Evolutionary conservation across 2,329 filamentous ascomycete species (phyloP), one percentile per base, ranked within the genome.

Genomic region (Colletotrichum liaoningense): DNA sequence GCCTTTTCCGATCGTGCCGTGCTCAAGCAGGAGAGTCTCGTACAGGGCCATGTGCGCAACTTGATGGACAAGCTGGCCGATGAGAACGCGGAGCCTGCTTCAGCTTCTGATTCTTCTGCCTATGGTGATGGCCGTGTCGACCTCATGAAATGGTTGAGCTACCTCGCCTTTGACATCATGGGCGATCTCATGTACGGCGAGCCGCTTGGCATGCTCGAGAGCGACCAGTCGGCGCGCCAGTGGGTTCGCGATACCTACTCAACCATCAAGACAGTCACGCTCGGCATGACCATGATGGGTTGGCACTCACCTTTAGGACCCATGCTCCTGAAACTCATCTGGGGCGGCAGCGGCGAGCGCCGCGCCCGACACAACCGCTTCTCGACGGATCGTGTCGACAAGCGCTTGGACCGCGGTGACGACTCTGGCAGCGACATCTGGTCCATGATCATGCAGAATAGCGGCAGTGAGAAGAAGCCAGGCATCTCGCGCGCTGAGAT

Each of bases 141-240:
- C 46, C 68, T 78, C 26, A 67, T 82, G 28, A 75, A 78, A 54
- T 38, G 74, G 19, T 59, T 70, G 6, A 77, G 77, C 59, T 80
- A 67, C 55, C 72, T 76, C 22, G 79, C 80, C 1, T 81, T 81
- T 59, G 80, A 81, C 63, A 74, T 81, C 26, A 79, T 81, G 52
- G 79, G 79, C 24, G 77, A 80, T 49, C 75, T 81, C 14, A 74
- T 76, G n/a, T 81, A 81, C 67, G 80, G 79, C 26, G 78, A 79
- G 56, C 71, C 77, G 8, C 81, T 81, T 63, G 76, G 76, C 22
- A 79, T 79, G 54, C 76, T 82, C 14, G 68, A 78, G 14, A 73
- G 72, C 5, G 69, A 71, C 28, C 67, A 69, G 33, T 77, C 77
- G 33, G 70, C 70, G 16, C 79, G 80, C 55, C 77, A 78, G 7